Conservation (phyloP, 306 rosid genomes). For the Corylus heterophylla region DNA sequence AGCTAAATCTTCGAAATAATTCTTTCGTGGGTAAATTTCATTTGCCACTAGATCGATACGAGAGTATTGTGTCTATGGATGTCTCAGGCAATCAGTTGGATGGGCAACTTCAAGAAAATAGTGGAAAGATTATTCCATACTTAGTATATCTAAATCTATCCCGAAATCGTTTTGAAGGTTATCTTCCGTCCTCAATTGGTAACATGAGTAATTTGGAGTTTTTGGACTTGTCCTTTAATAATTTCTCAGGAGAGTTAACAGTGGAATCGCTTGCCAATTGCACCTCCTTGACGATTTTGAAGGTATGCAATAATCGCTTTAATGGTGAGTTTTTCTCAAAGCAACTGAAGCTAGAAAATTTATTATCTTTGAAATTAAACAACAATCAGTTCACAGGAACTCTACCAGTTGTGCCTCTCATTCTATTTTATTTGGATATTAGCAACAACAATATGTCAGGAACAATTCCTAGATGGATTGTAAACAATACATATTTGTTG, state of each 20-base stretch:
- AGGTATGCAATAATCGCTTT: background rate
- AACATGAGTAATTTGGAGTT: background rate
- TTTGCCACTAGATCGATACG: background rate
- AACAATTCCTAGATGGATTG: too few species aligned
- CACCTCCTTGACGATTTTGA: background rate
- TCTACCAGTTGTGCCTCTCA: too few species aligned
- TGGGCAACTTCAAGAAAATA: background rate
- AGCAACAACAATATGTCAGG: too few species aligned
- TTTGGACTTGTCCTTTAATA: conserved; percentile 6
- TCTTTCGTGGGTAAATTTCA: background rate
- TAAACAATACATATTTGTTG: too few species aligned
- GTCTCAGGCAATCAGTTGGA: background rate
- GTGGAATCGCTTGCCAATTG: too few species aligned
- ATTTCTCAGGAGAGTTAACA: conserved; percentile 1
- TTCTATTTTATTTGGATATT: too few species aligned
- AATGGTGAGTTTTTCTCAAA: too few species aligned
- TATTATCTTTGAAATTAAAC: too few species aligned
- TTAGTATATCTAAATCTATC: background rate
- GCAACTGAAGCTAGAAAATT: too few species aligned
- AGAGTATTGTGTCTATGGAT: background rate
- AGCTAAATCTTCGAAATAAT: background rate
- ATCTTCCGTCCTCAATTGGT: conserved; percentile 13
- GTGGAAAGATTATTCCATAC: background rate
- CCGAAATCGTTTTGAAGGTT: conserved; percentile 5
- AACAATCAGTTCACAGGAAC: too few species aligned